Conservation (phyloP, 108 stramenopile species). For the Cylindrotheca fusiformis region DNA sequence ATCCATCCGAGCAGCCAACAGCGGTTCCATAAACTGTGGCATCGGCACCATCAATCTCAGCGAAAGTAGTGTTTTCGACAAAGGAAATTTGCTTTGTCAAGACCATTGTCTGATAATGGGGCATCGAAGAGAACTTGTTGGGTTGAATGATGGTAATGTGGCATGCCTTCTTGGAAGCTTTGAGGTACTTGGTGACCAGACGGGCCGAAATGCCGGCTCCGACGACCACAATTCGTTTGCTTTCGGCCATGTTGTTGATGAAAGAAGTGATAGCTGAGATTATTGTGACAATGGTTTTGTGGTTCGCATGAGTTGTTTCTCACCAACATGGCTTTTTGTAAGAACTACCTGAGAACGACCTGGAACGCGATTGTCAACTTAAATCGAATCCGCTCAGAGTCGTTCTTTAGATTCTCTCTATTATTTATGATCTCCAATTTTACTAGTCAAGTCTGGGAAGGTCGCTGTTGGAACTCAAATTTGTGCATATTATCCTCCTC, state of each 20-base stretch:
- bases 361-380: too few relatives aligned
- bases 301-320: too few relatives aligned
- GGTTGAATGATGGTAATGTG: conserved; percentile 13
- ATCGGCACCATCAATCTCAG: background rate
- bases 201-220: conserved; percentile 6
- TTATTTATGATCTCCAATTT: too few relatives aligned
- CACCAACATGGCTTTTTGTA: too few relatives aligned
- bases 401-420: too few relatives aligned
- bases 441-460: too few relatives aligned
- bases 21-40: background rate
- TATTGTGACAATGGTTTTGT: too few relatives aligned
- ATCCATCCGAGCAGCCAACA: conserved; percentile 2
- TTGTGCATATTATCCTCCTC: too few relatives aligned
- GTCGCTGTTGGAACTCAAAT: too few relatives aligned
- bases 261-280: too few relatives aligned
- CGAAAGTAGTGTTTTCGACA: conserved; percentile 3
- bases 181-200: background rate
- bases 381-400: background rate
- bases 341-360: too few relatives aligned
- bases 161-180: background rate
- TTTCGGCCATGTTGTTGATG: background rate
- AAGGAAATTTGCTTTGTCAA: conserved; percentile 1
- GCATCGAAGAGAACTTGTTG: conserved; percentile 1
- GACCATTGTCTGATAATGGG: conserved; percentile 11
- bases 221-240: conserved; percentile 2